These are phyloP conservation scores for Kwoniella newhampshirensis DNA, from an alignment of 768 basidiomycete species.

Conservation along the genomic window DNA sequence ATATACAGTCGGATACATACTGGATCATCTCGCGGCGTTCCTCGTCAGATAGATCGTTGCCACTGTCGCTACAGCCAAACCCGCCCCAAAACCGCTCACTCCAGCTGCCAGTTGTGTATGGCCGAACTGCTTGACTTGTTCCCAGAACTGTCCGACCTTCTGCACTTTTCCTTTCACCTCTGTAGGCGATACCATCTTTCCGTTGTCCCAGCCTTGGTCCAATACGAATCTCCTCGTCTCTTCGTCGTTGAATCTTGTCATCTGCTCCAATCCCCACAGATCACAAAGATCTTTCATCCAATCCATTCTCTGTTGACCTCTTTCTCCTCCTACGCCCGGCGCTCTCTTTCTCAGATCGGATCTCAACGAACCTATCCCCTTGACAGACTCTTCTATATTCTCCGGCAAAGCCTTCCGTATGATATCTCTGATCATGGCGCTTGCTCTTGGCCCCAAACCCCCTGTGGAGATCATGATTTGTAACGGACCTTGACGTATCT, in stretches of 20 bases:
- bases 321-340: slow-evolving; percentile 73
- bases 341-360: slow-evolving; percentile 71
- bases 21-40: background rate
- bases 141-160: background rate
- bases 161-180: slow-evolving; percentile 21
- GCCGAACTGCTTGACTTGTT: background rate
- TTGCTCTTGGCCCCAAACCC: slow-evolving; percentile 87
- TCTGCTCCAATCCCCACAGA: slow-evolving; percentile 77
- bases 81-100: slow-evolving; percentile 9
- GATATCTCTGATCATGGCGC: slow-evolving; percentile 71
- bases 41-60: background rate
- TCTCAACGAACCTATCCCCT: slow-evolving; percentile 74
- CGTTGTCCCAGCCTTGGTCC: slow-evolving; percentile 81
- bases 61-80: slow-evolving; percentile 1
- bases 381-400: slow-evolving; percentile 72
- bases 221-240: slow-evolving; percentile 65
- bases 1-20: too few species aligned
- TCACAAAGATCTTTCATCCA: slow-evolving; percentile 62
- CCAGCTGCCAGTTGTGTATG: background rate
- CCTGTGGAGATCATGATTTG: slow-evolving; percentile 96
- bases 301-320: slow-evolving; percentile 79
- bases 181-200: slow-evolving; percentile 49
- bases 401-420: slow-evolving; percentile 70
- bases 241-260: slow-evolving; percentile 66
- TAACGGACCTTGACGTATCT: slow-evolving; percentile 82